phyloP scores from a whole-genome alignment of 768 basidiomycete species.

The Rhodosporidiobolus sp. region DNA sequence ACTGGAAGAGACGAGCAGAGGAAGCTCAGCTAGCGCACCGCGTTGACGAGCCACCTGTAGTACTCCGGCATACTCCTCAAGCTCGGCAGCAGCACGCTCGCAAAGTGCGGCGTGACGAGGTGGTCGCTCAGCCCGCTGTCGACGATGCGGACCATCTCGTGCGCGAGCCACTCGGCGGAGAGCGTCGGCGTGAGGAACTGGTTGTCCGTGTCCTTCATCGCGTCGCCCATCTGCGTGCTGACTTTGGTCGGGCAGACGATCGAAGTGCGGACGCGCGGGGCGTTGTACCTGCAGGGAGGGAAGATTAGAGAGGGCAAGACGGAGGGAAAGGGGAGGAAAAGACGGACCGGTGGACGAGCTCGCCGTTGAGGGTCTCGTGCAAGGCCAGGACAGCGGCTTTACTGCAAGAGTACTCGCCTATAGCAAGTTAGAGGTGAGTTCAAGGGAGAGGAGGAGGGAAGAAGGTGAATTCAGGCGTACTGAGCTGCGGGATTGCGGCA shows the following conservation, averaged over 20 bases:
- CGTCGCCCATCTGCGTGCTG: conserved; percentile 32
- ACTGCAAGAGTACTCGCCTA: conserved; percentile 31
- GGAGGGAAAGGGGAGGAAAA: not conserved
- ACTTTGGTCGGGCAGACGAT: conserved; percentile 38
- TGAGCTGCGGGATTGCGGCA: conserved; percentile 21
- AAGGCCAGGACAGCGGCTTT: conserved; percentile 33
- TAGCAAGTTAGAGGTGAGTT: too few relatives aligned
- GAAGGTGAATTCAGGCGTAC: not conserved
- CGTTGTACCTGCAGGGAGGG: conserved; percentile 21
- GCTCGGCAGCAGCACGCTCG: conserved; percentile 13
- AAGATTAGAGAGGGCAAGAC: not conserved
- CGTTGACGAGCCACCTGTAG: conserved; percentile 19
- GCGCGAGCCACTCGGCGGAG: conserved; percentile 17
- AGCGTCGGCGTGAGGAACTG: conserved; percentile 34
- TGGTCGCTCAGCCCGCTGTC: conserved; percentile 29
- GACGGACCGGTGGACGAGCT: conserved; percentile 24
- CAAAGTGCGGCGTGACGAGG: conserved; percentile 28
- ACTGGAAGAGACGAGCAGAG: not conserved
- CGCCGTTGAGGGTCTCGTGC: conserved; percentile 28
- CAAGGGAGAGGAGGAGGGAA: accelerated
- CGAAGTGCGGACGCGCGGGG: conserved; percentile 30
- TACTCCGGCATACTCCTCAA: conserved; percentile 27
- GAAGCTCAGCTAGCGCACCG: not conserved
- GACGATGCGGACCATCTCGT: conserved; percentile 26
- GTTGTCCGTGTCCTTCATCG: conserved; percentile 24